phyloP scores from a whole-genome alignment of 1,284 basidiomycete genomes.

The Marasmius oreades region DNA sequence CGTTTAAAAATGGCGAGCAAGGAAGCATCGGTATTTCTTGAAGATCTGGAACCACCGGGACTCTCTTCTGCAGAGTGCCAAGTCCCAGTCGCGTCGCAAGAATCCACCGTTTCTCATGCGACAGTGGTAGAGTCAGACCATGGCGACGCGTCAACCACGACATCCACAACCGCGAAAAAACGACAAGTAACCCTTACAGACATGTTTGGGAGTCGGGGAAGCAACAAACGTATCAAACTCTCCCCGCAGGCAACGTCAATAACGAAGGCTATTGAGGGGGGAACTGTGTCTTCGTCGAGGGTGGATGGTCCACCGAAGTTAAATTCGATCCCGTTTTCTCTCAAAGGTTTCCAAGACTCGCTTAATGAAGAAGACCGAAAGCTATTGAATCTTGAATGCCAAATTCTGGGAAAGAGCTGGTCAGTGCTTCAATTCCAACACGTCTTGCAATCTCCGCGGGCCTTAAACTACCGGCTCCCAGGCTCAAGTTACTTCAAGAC shows the following conservation, averaged over 20 bases:
- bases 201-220: slow-evolving; percentile 40
- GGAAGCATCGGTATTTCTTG: slow-evolving; percentile 47
- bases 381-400: slow-evolving; percentile 64
- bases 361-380: slow-evolving; percentile 55
- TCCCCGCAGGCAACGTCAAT: background rate
- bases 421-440: slow-evolving; percentile 30
- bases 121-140: slow-evolving; percentile 3
- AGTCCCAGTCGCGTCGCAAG: background rate
- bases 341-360: slow-evolving; percentile 49
- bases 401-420: slow-evolving; percentile 74
- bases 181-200: slow-evolving; percentile 64
- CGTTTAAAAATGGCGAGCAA: slow-evolving; percentile 29
- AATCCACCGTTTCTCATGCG: slow-evolving; percentile 1
- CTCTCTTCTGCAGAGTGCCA: slow-evolving; percentile 8
- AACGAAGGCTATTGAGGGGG: background rate
- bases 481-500: slow-evolving; percentile 69
- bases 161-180: slow-evolving; percentile 36
- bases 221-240: background rate
- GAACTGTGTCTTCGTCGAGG: background rate
- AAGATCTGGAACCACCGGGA: slow-evolving; percentile 43
- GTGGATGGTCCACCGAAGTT: slow-evolving; percentile 36
- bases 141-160: background rate
- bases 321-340: slow-evolving; percentile 69
- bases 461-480: slow-evolving; percentile 23
- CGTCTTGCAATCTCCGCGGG: background rate